Percentiles rank a stretch among this genome's conserved stretches.
Conservation (phyloP, 169 alveolate species). For the Plasmodium fragile region DNA sequence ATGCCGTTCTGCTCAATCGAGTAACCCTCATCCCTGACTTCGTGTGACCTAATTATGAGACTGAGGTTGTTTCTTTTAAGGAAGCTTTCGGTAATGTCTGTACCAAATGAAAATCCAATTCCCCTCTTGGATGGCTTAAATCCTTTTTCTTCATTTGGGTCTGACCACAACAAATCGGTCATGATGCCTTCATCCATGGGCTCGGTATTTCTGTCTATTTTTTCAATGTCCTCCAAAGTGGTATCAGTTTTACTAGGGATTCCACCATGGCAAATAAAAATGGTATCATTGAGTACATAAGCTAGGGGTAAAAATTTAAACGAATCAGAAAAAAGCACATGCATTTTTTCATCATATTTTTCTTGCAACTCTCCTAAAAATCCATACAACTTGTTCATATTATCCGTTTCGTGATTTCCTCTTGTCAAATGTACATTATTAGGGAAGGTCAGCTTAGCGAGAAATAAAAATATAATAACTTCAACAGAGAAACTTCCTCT, state of each 20-base stretch:
- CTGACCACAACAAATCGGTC: slow-evolving; percentile 99
- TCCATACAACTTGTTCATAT: slow-evolving; percentile 98
- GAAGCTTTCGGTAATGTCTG: slow-evolving; percentile 96
- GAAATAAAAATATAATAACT: slow-evolving; percentile 89
- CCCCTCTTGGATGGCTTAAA: slow-evolving; percentile 98
- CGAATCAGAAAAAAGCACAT: slow-evolving; percentile 92
- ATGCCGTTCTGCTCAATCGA: slow-evolving; percentile 97
- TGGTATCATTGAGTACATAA: slow-evolving; percentile 94
- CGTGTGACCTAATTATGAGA: slow-evolving; percentile 97
- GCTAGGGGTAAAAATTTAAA: slow-evolving; percentile 98
- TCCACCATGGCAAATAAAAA: slow-evolving; percentile 99
- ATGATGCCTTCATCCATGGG: slow-evolving; percentile 96
- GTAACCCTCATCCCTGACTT: slow-evolving; percentile 98
- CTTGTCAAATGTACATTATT: slow-evolving; percentile 96
- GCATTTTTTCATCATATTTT: slow-evolving; percentile 96
- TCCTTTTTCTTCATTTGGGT: slow-evolving; percentile 96
- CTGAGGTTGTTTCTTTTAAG: slow-evolving; percentile 92
- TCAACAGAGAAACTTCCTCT: slow-evolving; percentile 99
- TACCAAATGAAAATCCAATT: slow-evolving; percentile 96
- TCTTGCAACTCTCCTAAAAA: slow-evolving; percentile 98
- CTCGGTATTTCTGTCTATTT: slow-evolving; percentile 94
- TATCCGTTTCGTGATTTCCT: slow-evolving; percentile 99
- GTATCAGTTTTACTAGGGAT: slow-evolving; percentile 96
- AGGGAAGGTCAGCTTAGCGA: slow-evolving; percentile 95
- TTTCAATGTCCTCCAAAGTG: slow-evolving; percentile 93